A percentile compares a stretch with the other conserved stretches of the same genome.
Conservation (phyloP, 805 yeast species). For the Candida yuanshanica region DNA sequence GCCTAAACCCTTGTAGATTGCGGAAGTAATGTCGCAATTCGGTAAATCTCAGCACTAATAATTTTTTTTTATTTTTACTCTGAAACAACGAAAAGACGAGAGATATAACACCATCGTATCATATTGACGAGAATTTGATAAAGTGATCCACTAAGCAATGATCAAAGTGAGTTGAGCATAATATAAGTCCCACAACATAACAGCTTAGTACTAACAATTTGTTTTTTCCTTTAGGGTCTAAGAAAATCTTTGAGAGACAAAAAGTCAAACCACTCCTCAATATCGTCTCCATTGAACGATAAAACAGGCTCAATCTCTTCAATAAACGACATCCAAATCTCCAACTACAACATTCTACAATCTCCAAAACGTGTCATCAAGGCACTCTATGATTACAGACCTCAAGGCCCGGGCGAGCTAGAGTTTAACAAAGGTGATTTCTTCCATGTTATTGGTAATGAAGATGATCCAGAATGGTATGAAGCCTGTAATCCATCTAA, state of each 20-base stretch:
- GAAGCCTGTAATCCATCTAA: conserved; percentile 86
- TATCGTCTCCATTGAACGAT: conserved; percentile 20
- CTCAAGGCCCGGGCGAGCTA: conserved; percentile 79
- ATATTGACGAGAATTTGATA: no score
- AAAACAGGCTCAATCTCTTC: conserved; percentile 20
- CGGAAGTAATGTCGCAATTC: background rate
- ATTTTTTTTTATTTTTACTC: background rate
- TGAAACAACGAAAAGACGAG: background rate
- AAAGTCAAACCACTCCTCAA: conserved; percentile 20
- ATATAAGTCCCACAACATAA: no score
- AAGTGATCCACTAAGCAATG: no score
- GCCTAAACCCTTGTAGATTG: no score
- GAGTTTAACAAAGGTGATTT: conserved; percentile 80
- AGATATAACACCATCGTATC: background rate
- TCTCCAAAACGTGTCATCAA: conserved; percentile 81
- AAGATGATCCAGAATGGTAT: conserved; percentile 63
- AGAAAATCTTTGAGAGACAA: conserved; percentile 25
- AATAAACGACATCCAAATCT: conserved; percentile 17
- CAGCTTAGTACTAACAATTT: background rate
- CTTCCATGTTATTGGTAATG: conserved; percentile 69
- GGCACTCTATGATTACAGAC: conserved; percentile 70
- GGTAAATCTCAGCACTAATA: conserved; percentile 3
- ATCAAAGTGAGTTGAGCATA: conserved; percentile 6
- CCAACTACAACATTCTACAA: conserved; percentile 23
- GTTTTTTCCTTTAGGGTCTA: conserved; percentile 13